Percentiles rank a stretch among this genome's conserved stretches.
Conservation (phyloP, 1,284 basidiomycete genomes). For the Leccinum ponderosum region DNA sequence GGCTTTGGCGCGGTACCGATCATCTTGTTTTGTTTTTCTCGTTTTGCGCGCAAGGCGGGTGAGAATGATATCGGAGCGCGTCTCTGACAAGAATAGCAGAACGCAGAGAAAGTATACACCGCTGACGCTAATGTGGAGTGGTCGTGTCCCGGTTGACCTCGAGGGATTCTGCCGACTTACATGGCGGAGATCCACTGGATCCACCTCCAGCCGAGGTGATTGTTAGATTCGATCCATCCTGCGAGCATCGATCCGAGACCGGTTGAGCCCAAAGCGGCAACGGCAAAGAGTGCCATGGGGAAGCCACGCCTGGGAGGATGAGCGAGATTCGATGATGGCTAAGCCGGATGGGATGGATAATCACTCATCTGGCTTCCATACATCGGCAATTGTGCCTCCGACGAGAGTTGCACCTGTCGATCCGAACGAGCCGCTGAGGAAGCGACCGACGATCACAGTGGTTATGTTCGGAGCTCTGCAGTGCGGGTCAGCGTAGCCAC, state of each 20-base stretch:
- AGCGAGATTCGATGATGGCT: constrained; percentile 6
- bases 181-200: constrained; percentile 68
- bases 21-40: constrained; percentile 49
- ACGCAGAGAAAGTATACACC: constrained; percentile 37
- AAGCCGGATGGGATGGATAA: background rate
- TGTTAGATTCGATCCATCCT: constrained; percentile 57
- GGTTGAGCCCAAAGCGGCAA: constrained; percentile 47
- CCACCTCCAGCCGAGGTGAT: constrained; percentile 61
- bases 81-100: constrained; percentile 46
- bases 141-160: background rate
- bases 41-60: constrained; percentile 44
- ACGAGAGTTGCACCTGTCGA: constrained; percentile 65
- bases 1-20: constrained; percentile 46
- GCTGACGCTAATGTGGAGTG: constrained; percentile 30
- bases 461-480: constrained; percentile 32
- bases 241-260: constrained; percentile 56
- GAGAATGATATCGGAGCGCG: constrained; percentile 48
- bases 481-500: constrained; percentile 7
- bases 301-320: constrained; percentile 47
- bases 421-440: constrained; percentile 36
- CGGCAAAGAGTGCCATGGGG: constrained; percentile 58
- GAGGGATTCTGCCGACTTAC: constrained; percentile 26
- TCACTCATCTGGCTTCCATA: constrained; percentile 35
- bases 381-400: constrained; percentile 62
- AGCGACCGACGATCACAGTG: constrained; percentile 32